These are phyloP conservation scores for Geoglossum cookeanum DNA, from an alignment of 2,329 filamentous ascomycete genomes.

Conservation along the genomic window DNA sequence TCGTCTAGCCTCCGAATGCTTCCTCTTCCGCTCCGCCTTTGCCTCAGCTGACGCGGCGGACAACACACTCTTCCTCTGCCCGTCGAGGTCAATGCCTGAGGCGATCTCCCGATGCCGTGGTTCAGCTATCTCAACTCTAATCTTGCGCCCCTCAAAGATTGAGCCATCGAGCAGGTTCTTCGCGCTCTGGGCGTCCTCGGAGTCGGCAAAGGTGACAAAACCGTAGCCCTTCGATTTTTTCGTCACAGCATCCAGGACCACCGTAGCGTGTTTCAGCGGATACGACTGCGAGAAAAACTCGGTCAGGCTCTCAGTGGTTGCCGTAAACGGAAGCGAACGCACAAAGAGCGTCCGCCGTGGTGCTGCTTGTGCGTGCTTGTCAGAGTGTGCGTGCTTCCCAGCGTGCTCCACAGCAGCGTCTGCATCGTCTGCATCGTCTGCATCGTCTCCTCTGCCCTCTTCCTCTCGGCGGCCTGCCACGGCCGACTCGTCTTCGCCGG, in stretches of 20 bases:
- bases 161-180: constrained; percentile 64
- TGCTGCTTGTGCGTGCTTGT: neutral
- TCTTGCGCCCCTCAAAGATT: constrained; percentile 57
- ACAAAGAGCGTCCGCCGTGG: constrained; percentile 51
- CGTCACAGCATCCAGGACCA: constrained; percentile 68
- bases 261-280: constrained; percentile 89
- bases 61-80: constrained; percentile 17
- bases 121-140: constrained; percentile 77
- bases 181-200: constrained; percentile 71
- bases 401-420: neutral
- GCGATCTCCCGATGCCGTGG: constrained; percentile 43
- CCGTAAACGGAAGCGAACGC: constrained; percentile 58
- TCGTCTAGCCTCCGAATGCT: constrained; percentile 38
- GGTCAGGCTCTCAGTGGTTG: constrained; percentile 66
- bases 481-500: neutral
- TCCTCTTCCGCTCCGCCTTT: constrained; percentile 38
- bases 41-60: constrained; percentile 19
- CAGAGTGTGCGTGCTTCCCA: neutral
- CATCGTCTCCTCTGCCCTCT: neutral
- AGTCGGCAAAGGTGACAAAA: constrained; percentile 91
- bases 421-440: neutral
- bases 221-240: constrained; percentile 84
- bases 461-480: neutral
- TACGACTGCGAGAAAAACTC: constrained; percentile 87
- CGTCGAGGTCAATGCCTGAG: constrained; percentile 28